These are phyloP conservation scores for Phenoliferia sp. DNA, from an alignment of 1,284 basidiomycete species.

Conservation along the genomic window DNA sequence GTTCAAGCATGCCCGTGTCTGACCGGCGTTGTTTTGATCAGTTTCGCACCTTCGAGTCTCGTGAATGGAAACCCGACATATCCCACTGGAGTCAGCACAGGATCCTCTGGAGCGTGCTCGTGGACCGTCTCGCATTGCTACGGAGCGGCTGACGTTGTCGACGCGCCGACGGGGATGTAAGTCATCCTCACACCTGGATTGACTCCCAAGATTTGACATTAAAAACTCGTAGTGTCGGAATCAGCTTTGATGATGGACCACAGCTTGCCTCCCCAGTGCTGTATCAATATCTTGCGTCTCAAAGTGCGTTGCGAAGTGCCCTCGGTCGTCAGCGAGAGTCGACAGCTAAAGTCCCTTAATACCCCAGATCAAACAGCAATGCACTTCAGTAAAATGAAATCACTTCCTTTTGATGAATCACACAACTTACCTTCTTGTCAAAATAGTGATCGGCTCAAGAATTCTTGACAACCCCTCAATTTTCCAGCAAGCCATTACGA, in stretches of 20 bases:
- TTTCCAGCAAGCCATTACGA: conserved; percentile 22
- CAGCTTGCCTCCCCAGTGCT: conserved; percentile 49
- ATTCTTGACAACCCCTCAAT: conserved; percentile 56
- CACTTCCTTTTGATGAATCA: no score
- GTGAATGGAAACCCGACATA: neutral
- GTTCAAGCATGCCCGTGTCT: no score
- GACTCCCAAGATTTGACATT: neutral
- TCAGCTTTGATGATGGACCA: conserved; percentile 69
- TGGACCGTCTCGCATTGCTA: neutral
- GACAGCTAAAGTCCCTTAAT: conserved; percentile 67
- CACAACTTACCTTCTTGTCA: no score
- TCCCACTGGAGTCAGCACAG: neutral
- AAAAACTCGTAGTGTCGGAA: neutral
- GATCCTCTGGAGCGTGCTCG: neutral
- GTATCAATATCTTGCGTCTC: conserved; percentile 56
- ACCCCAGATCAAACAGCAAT: conserved; percentile 46
- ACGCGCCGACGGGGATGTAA: neutral
- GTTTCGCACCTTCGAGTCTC: neutral
- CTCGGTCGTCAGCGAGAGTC: neutral
- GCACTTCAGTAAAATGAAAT: no score
- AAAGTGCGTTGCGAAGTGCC: conserved; percentile 44
- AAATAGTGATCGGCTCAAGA: conserved; percentile 56
- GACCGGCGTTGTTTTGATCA: no score
- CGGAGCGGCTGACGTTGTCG: neutral
- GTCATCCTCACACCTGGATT: conserved; percentile 11